A percentile compares a stretch with the other conserved stretches of the same genome.
phyloP scores from a whole-genome alignment of 83 land plant genomes.

The Diphasiastrum complanatum region DNA sequence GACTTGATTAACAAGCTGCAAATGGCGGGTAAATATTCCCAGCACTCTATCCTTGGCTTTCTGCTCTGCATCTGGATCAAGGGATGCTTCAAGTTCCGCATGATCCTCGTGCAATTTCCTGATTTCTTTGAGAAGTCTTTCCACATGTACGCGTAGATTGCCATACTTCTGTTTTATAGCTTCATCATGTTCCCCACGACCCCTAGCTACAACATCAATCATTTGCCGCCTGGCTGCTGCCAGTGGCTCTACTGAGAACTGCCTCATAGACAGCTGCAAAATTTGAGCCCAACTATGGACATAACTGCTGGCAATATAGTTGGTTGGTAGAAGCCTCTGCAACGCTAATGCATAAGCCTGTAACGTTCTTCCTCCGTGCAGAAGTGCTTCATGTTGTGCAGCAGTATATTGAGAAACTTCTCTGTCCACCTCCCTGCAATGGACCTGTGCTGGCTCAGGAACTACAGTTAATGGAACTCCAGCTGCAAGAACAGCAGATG shows the following conservation, averaged over 20 bases:
- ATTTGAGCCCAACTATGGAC: slow-evolving; percentile 84
- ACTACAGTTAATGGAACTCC: slow-evolving; percentile 79
- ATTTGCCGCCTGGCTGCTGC: slow-evolving; percentile 59
- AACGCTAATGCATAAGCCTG: slow-evolving; percentile 69
- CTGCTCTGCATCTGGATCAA: slow-evolving; percentile 58
- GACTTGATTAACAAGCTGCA: slow-evolving; percentile 40
- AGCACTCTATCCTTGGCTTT: slow-evolving; percentile 66
- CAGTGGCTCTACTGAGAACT: slow-evolving; percentile 57
- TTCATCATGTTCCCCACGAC: slow-evolving; percentile 41
- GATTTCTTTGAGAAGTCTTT: slow-evolving; percentile 47
- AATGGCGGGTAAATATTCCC: slow-evolving; percentile 46
- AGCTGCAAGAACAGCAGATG: slow-evolving; percentile 63
- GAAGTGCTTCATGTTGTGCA: slow-evolving; percentile 52
- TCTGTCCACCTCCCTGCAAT: slow-evolving; percentile 78
- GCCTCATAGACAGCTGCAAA: slow-evolving; percentile 52
- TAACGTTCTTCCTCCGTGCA: slow-evolving; percentile 43
- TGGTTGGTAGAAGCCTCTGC: slow-evolving; percentile 66
- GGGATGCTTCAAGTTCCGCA: slow-evolving; percentile 59
- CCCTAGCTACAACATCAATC: slow-evolving; percentile 53
- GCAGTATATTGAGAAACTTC: slow-evolving; percentile 55
- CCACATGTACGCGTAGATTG: slow-evolving; percentile 45
- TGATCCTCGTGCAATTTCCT: slow-evolving; percentile 54
- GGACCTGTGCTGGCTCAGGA: slow-evolving; percentile 85
- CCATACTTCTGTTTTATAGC: slow-evolving; percentile 40
- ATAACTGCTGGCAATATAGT: slow-evolving; percentile 68